A percentile compares a stretch with the other conserved stretches of the same genome.
Conservation (phyloP, 2,329 filamentous ascomycete species). For the Xylariaceae sp. region DNA sequence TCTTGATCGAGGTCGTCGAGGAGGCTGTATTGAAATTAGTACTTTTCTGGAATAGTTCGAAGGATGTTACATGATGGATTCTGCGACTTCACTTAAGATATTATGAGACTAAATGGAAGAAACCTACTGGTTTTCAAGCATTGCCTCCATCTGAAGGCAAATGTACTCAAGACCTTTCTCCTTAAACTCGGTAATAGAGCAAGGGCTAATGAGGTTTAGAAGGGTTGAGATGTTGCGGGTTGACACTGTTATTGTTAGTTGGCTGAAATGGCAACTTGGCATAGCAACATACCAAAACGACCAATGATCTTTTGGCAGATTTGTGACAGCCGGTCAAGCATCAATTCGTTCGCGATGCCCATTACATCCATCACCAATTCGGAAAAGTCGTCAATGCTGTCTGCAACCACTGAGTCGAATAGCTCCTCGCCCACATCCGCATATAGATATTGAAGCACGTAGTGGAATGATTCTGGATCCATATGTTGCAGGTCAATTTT, state of each 20-base stretch:
- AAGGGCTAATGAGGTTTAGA: slow-evolving; percentile 85
- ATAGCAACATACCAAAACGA: slow-evolving; percentile 59
- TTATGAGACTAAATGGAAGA: neutral
- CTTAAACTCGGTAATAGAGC: slow-evolving; percentile 84
- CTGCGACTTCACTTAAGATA: neutral
- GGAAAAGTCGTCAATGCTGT: slow-evolving; percentile 81
- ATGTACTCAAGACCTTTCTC: slow-evolving; percentile 88
- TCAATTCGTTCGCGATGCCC: slow-evolving; percentile 88
- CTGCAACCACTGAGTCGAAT: slow-evolving; percentile 76
- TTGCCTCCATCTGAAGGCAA: slow-evolving; percentile 86
- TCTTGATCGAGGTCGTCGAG: slow-evolving; percentile 87
- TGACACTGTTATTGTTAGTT: slow-evolving; percentile 59
- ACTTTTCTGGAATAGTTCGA: neutral
- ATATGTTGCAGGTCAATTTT: slow-evolving; percentile 86
- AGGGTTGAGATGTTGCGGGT: slow-evolving; percentile 85
- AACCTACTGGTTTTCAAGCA: slow-evolving; percentile 80
- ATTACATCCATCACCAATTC: slow-evolving; percentile 92
- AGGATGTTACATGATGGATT: slow-evolving; percentile 41
- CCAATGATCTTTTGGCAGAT: slow-evolving; percentile 87
- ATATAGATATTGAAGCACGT: slow-evolving; percentile 84
- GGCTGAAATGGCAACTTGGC: neutral
- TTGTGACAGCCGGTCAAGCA: slow-evolving; percentile 90
- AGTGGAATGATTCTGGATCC: slow-evolving; percentile 72
- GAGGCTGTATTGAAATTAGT: slow-evolving; percentile 49
- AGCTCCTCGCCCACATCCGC: slow-evolving; percentile 80